Evolutionary conservation across 495 filamentous ascomycete genomes (phyloP).

Genomic region (Pyrenula massariospora): DNA sequence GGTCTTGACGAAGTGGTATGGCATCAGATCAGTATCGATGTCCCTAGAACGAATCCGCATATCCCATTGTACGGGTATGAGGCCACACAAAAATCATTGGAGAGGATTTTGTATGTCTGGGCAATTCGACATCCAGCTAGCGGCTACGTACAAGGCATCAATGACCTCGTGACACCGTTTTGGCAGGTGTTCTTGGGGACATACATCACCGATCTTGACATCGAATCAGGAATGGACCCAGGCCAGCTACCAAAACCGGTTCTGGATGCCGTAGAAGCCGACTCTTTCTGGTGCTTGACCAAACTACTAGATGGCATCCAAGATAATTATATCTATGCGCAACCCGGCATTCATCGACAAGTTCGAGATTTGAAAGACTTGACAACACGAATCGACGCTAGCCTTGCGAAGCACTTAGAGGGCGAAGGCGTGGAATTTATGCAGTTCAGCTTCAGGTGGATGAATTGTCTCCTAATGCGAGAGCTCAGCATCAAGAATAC

Average conservation of each 20-base stretch:
- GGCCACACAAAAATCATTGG: slow-evolving; percentile 84
- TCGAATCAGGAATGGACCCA: slow-evolving; percentile 91
- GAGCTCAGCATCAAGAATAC: slow-evolving; percentile 93
- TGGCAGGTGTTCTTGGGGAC: slow-evolving; percentile 92
- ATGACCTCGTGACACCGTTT: slow-evolving; percentile 94
- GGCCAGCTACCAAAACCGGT: slow-evolving; percentile 84
- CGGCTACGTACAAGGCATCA: slow-evolving; percentile 97
- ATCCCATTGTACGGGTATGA: slow-evolving; percentile 91
- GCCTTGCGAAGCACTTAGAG: slow-evolving; percentile 78
- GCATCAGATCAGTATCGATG: slow-evolving; percentile 99
- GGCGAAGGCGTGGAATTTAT: slow-evolving; percentile 92
- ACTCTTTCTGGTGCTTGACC: slow-evolving; percentile 96
- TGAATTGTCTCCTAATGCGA: slow-evolving; percentile 97
- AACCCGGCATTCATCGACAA: slow-evolving; percentile 92
- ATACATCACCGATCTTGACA: slow-evolving; percentile 87
- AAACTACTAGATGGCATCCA: slow-evolving; percentile 96
- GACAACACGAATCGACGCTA: slow-evolving; percentile 75
- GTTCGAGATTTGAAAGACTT: slow-evolving; percentile 80
- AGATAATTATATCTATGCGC: slow-evolving; percentile 96
- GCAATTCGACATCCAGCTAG: slow-evolving; percentile 93
- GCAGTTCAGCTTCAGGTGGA: slow-evolving; percentile 98
- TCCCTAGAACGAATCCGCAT: slow-evolving; percentile 93
- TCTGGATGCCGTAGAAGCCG: slow-evolving; percentile 92
- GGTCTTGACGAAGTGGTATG: slow-evolving; percentile 91
- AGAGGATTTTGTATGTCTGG: slow-evolving; percentile 95